These are phyloP conservation scores for Phytopythium mirpurense DNA, from an alignment of 352 stramenopile genomes.

Conservation along the genomic window DNA sequence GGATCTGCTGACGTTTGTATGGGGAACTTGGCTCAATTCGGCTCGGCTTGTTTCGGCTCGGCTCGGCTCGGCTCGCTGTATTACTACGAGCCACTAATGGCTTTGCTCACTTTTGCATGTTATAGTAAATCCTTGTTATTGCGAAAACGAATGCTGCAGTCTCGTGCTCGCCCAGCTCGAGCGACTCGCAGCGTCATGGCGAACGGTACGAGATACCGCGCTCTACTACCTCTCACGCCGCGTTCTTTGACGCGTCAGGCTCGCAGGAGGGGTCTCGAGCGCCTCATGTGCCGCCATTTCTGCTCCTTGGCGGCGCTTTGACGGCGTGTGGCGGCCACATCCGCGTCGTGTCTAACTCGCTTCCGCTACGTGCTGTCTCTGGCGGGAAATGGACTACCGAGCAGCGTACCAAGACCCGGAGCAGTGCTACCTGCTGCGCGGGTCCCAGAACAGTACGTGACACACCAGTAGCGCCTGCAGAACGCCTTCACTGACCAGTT, in stretches of 20 bases:
- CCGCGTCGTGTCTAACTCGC: not conserved
- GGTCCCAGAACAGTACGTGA: conserved; percentile 48
- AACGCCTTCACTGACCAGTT: not conserved
- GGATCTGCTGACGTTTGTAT: not conserved
- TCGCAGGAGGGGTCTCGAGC: not conserved
- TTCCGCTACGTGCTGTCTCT: not conserved
- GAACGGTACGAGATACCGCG: not conserved
- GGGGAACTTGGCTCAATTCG: no score
- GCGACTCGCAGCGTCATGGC: not conserved
- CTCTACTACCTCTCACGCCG: no score
- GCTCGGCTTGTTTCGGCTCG: not conserved
- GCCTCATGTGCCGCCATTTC: not conserved
- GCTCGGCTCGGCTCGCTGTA: not conserved
- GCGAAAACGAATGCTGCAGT: not conserved
- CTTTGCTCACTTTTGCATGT: no score
- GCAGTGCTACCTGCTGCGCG: conserved; percentile 55
- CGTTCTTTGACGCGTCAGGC: not conserved
- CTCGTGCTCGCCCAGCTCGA: not conserved
- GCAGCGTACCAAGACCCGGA: conserved; percentile 29
- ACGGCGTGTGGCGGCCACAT: no score
- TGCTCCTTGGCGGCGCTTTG: not conserved
- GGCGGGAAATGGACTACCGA: not conserved
- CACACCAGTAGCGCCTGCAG: not conserved
- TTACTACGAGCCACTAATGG: no score
- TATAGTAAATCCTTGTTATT: no score